These are phyloP conservation scores for Talaromyces sp. DNA, from an alignment of 2,329 filamentous ascomycete species.

Conservation along the genomic window DNA sequence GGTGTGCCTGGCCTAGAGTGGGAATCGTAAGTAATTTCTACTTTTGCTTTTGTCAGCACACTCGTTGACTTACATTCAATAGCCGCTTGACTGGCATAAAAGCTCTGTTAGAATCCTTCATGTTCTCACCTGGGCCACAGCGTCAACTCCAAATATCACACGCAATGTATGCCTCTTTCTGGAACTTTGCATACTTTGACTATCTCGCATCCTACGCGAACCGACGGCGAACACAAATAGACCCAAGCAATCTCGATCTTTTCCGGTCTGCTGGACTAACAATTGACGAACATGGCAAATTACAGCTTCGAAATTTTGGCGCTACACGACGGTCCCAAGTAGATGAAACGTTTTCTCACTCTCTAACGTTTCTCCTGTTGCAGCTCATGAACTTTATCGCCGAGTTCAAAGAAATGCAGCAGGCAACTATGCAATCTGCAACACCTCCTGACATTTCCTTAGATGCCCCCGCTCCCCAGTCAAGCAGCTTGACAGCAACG, in stretches of 20 bases:
- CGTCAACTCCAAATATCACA: slow-evolving; percentile 36
- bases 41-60: neutral
- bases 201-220: slow-evolving; percentile 58
- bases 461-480: slow-evolving; percentile 35
- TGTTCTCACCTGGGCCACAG: slow-evolving; percentile 24
- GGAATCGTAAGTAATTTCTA: slow-evolving; percentile 37
- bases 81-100: slow-evolving; percentile 57
- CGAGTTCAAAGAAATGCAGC: slow-evolving; percentile 47
- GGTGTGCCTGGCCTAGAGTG: slow-evolving; percentile 55
- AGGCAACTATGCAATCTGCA: slow-evolving; percentile 24
- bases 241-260: slow-evolving; percentile 51
- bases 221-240: slow-evolving; percentile 51
- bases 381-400: slow-evolving; percentile 60
- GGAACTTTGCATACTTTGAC: slow-evolving; percentile 59
- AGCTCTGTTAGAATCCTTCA: slow-evolving; percentile 46
- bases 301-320: slow-evolving; percentile 26
- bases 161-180: slow-evolving; percentile 53
- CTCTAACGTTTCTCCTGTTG: slow-evolving; percentile 55
- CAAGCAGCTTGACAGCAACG: slow-evolving; percentile 43
- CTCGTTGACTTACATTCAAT: slow-evolving; percentile 7
- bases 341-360: slow-evolving; percentile 57
- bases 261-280: slow-evolving; percentile 58
- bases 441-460: slow-evolving; percentile 22
- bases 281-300: slow-evolving; percentile 46
- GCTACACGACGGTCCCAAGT: slow-evolving; percentile 33